Evolutionary conservation across 306 rosid species (phyloP).

Genomic region (Gillenia trifoliata): DNA sequence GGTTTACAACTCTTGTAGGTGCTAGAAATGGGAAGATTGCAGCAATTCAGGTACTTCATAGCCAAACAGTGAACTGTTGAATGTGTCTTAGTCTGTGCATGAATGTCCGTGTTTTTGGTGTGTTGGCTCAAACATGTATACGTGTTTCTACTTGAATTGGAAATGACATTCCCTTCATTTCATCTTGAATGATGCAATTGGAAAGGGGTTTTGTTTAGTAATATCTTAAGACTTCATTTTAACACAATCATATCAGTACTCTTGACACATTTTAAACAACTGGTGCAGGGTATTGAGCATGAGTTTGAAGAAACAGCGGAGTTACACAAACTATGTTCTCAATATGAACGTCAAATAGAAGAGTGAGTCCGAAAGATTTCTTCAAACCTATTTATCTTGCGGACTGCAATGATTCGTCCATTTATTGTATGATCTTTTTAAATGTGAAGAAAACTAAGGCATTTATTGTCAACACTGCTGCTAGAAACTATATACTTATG

Average conservation of each 20-base stretch:
- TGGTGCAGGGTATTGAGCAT: slow-evolving; percentile 56
- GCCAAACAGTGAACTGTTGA: background rate
- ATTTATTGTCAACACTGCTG: background rate
- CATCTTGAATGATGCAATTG: background rate
- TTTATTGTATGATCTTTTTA: too few species aligned
- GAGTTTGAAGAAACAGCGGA: slow-evolving; percentile 54
- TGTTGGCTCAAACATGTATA: background rate
- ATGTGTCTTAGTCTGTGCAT: background rate
- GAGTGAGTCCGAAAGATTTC: slow-evolving; percentile 43
- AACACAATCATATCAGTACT: background rate
- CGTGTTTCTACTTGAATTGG: background rate
- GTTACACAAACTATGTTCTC: slow-evolving; percentile 63
- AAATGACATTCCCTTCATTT: background rate
- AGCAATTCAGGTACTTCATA: slow-evolving; percentile 54
- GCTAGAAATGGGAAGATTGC: slow-evolving; percentile 35
- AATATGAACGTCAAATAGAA: slow-evolving; percentile 74
- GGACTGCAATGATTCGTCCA: too few species aligned
- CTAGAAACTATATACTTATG: background rate
- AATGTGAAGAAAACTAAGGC: too few species aligned
- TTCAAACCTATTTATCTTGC: too few species aligned
- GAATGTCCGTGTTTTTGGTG: background rate
- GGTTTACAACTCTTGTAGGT: slow-evolving; percentile 44
- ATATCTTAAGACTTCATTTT: background rate
- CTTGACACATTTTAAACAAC: slow-evolving; percentile 8
- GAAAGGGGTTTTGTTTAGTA: background rate